These are phyloP conservation scores for Leccinum longicurvipes DNA, from an alignment of 768 basidiomycete genomes.

Conservation along the genomic window DNA sequence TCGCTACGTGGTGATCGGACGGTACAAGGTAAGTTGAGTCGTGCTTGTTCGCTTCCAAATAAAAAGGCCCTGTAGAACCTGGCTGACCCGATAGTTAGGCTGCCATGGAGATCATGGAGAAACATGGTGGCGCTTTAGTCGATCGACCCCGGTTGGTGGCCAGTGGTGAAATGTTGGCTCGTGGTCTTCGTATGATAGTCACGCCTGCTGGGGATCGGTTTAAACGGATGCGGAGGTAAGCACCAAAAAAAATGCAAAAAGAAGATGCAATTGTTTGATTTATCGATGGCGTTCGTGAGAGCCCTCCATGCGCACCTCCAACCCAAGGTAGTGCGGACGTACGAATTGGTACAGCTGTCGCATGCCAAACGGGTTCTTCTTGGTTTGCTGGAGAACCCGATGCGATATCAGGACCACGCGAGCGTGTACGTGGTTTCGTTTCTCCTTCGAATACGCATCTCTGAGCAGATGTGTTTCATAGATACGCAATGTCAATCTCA, in stretches of 20 bases:
- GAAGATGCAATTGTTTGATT: no score
- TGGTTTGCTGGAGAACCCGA: conserved; percentile 9
- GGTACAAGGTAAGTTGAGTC: conserved; percentile 11
- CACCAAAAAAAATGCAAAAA: neutral
- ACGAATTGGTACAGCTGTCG: conserved; percentile 42
- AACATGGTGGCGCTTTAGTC: conserved; percentile 40
- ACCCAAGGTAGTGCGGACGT: conserved; percentile 42
- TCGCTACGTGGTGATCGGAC: conserved; percentile 18
- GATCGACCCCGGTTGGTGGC: conserved; percentile 40
- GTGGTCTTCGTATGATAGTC: conserved; percentile 50
- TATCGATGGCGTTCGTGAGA: conserved; percentile 32
- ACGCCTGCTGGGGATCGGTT: conserved; percentile 49
- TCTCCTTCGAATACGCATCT: conserved; percentile 31
- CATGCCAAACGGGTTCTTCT: conserved; percentile 20
- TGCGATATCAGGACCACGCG: conserved; percentile 7
- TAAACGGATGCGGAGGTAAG: conserved; percentile 51
- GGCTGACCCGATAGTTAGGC: no score
- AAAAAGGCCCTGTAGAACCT: no score
- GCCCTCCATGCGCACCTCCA: conserved; percentile 54
- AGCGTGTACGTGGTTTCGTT: conserved; percentile 35
- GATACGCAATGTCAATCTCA: conserved; percentile 13
- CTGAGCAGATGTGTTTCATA: neutral
- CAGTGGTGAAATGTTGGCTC: conserved; percentile 45
- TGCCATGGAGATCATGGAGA: conserved; percentile 59
- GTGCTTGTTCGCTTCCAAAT: no score